Evolutionary conservation across 2,329 filamentous ascomycete genomes (phyloP).

Genomic region (Huntiella decipiens): DNA sequence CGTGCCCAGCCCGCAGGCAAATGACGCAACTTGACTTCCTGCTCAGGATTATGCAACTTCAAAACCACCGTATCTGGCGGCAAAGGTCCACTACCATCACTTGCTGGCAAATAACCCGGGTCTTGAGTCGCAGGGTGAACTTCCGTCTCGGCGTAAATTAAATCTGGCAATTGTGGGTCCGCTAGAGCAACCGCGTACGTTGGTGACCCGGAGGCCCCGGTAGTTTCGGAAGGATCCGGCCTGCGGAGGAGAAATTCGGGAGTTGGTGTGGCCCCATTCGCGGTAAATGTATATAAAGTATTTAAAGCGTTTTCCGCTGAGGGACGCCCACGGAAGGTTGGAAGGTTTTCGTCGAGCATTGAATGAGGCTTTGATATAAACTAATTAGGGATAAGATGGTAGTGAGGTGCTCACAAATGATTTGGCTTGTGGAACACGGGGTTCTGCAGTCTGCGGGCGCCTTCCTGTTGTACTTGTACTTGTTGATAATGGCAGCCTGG

Average conservation of each 20-base stretch:
- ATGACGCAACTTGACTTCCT: slow-evolving; percentile 51
- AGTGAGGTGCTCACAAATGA: no score
- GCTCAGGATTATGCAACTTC: slow-evolving; percentile 86
- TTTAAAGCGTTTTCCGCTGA: slow-evolving; percentile 33
- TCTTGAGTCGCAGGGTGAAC: slow-evolving; percentile 43
- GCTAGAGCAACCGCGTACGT: slow-evolving; percentile 68
- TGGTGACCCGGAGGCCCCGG: slow-evolving; percentile 17
- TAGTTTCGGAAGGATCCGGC: slow-evolving; percentile 43
- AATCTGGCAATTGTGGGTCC: slow-evolving; percentile 60
- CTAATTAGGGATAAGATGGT: no score
- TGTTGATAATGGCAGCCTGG: no score
- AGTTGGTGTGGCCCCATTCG: slow-evolving; percentile 63
- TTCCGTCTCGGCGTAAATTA: slow-evolving; percentile 74
- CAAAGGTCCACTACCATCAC: slow-evolving; percentile 4
- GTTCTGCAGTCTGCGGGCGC: no score
- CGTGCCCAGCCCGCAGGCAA: slow-evolving; percentile 63
- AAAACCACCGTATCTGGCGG: slow-evolving; percentile 58
- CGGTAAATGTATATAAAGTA: slow-evolving; percentile 38
- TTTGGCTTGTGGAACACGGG: background rate
- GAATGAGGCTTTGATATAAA: background rate
- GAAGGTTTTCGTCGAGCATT: slow-evolving; percentile 93
- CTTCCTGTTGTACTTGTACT: no score
- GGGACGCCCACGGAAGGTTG: slow-evolving; percentile 41
- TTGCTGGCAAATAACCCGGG: slow-evolving; percentile 43
- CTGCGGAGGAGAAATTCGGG: slow-evolving; percentile 67